Evolutionary conservation across 306 rosid genomes (phyloP).

Genomic region (Sophora flavescens): DNA sequence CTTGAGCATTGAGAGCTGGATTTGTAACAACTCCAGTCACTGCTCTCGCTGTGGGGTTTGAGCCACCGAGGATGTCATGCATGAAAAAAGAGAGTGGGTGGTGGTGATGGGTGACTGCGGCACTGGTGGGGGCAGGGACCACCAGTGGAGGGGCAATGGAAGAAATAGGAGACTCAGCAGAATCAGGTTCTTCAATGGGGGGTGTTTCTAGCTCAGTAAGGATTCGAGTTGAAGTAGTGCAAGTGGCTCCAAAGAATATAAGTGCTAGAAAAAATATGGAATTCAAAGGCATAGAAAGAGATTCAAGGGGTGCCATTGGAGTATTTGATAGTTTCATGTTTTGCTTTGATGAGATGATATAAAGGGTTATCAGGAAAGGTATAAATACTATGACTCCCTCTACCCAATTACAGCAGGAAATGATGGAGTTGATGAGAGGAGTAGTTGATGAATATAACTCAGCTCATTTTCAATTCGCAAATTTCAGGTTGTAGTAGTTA

Average conservation of each 20-base stretch:
- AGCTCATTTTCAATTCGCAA: constrained; percentile 15
- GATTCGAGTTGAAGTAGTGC: constrained; percentile 49
- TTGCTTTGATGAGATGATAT: neutral
- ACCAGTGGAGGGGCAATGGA: constrained; percentile 45
- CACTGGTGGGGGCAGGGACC: constrained; percentile 14
- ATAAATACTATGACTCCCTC: constrained; percentile 22
- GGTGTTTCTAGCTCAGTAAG: constrained; percentile 47
- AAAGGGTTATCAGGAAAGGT: neutral
- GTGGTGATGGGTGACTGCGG: constrained; percentile 24
- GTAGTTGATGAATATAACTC: constrained; percentile 29
- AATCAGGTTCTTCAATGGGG: constrained; percentile 19
- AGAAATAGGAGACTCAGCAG: constrained; percentile 41
- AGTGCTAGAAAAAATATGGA: constrained; percentile 44
- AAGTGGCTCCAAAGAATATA: constrained; percentile 46
- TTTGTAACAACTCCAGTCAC: constrained; percentile 67
- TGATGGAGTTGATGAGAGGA: constrained; percentile 60
- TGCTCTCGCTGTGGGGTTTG: constrained; percentile 67
- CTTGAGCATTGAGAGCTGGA: constrained; percentile 69
- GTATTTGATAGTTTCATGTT: neutral
- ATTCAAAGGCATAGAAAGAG: constrained; percentile 29
- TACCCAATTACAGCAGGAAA: neutral
- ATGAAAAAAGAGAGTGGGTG: constrained; percentile 55
- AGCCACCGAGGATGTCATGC: constrained; percentile 73
- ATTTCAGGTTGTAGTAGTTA: constrained; percentile 50
- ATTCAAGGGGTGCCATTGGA: constrained; percentile 50